Evolutionary conservation across 164 flowering plant genomes (phyloP), one percentile per base, ranked within the genome.

Genomic region (Tetrastigma voinierianum): DNA sequence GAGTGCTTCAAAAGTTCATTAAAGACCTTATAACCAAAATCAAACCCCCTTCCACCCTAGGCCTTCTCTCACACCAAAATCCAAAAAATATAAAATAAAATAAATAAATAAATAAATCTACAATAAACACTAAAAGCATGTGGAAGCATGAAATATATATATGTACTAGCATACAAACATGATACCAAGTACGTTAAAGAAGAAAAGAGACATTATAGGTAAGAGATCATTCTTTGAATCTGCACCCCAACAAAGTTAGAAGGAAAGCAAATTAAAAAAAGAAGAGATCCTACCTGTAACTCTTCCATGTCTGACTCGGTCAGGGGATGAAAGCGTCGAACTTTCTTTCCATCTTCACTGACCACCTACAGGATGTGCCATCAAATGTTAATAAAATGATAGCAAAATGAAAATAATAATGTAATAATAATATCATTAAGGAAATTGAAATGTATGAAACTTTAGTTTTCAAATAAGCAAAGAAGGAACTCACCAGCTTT

Each of bases 331-430:
- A 56, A 78, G 46, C 98, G 92, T 74, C 66, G 83, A 40, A 95
- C 89, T 78, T 82, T 91, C 79, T 90, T 92, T 21, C 94, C 97
- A 78, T 92, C 97, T 65, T 89, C 96, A 80, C 94, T 90, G 53
- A 95, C 97, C 51, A 80, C 87, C 98, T 95, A 70, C 20, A 65
- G 16, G 69, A 20, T 32, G 46, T 51, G 55, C 55, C 66, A 58
- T 12, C 20, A 62, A 46, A 55, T 13, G n/a, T 17, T 6, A 45
- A 18, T 1, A 44, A 19, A n/a, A 6, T 25, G 44, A 3, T 49
- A 1, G 2, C 18, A 67, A 53, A 47, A 57, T 45, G 47, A 4
- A 6, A 12, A 59, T 21, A 52, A 43, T 10, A 73, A 49, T n/a
- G n/a, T n/a, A n/a, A n/a, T n/a, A n/a, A n/a, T n/a, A 14, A 61